phyloP scores from a whole-genome alignment of 148 eudicot species.

The Salicornia ramosissima region DNA sequence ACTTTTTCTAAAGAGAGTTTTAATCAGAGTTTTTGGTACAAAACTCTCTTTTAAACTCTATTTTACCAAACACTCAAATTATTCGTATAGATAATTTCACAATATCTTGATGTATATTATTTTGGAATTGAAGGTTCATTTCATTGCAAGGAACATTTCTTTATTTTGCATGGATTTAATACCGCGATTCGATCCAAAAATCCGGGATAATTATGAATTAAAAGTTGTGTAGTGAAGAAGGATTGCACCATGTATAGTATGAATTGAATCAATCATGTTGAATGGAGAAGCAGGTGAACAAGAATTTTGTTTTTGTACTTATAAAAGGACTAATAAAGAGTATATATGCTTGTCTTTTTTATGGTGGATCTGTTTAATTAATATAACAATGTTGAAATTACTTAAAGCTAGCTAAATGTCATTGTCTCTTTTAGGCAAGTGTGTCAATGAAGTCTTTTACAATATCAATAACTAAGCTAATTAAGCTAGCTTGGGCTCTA shows the following conservation, averaged over 20 bases:
- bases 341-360: not conserved
- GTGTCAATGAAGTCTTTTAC: not conserved
- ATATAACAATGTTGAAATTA: not conserved
- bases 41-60: no score
- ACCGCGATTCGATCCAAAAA: no score
- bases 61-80: no score
- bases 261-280: not conserved
- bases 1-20: no score
- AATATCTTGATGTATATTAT: no score
- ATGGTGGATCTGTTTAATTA: constrained; percentile 8
- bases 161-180: no score
- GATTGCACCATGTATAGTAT: not conserved
- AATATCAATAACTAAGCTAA: not conserved
- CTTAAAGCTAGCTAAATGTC: constrained; percentile 3
- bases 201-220: not conserved
- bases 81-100: no score
- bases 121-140: no score
- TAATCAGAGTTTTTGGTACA: no score
- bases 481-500: constrained; percentile 13
- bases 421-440: not conserved
- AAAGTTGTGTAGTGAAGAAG: not conserved
- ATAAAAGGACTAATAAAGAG: not conserved
- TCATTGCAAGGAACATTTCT: no score
- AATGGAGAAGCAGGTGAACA: constrained; percentile 3
- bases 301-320: not conserved